Evolutionary conservation across 495 filamentous ascomycete species (phyloP), one percentile per base, ranked within the genome.

Genomic region (Hypomontagnella submonticulosa): DNA sequence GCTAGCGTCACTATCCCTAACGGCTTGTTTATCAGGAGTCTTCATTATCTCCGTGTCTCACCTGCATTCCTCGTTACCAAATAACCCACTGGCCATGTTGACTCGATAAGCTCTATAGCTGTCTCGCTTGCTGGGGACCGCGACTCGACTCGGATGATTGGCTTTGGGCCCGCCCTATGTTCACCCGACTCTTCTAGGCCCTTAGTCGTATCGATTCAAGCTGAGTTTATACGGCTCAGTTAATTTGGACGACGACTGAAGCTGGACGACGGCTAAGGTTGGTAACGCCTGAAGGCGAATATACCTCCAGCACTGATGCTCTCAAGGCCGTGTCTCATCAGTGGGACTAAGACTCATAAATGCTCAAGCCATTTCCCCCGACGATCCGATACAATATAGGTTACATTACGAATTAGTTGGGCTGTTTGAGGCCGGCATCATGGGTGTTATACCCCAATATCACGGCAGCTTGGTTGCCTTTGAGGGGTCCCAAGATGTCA

Each of bases 401-500:
- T 13, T 23, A 18, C 43, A 50, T 32, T 49, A 43, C n/a, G 16
- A 63, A 16, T 32, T 44, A 12, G 20, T 5, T 33, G 30, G 19
- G 11, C 40, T 37, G 19, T 47, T 32, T 46, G n/a, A 48, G 11
- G 16, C 37, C 3, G 34, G 10, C 50, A 52, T 46, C 16, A 68
- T 68, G 65, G 65, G 18, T 40, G 15, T 37, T 20, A 51, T 19
- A 34, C 37, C 64, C 41, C 61, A 64, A 34, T 67, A 74, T 34
- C 61, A 73, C 27, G 83, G 83, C 23, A 80, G 73, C 63, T 69
- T 85, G 63, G 73, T 85, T 42, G 82, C 83, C 53, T 75, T 85
- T 50, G 83, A 84, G 59, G 83, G 83, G 2, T 73, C 78, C 23
- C 53, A 67, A 16, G 80, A 84, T 32, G 61, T 75, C 46, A 75